Conservation (phyloP, 2,329 filamentous ascomycete species). For the Colletotrichum navitas region DNA sequence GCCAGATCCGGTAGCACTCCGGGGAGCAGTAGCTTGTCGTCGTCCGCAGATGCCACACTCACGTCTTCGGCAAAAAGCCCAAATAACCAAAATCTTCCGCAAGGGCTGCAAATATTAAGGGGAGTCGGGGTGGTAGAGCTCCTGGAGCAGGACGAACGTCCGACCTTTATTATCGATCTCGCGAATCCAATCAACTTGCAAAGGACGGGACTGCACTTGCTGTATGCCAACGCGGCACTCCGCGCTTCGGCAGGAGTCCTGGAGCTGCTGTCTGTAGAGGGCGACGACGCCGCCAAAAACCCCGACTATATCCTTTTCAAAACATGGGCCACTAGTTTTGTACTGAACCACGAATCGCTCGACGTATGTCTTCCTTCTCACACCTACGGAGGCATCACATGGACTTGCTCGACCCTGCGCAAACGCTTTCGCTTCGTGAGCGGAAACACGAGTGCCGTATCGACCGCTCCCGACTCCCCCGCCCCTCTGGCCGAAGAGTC, state of each 20-base stretch:
- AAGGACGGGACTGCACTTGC: slow-evolving; percentile 67
- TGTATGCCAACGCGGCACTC: slow-evolving; percentile 78
- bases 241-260: slow-evolving; percentile 68
- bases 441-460: slow-evolving; percentile 59
- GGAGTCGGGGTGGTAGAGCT: slow-evolving; percentile 78
- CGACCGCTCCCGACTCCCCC: slow-evolving; percentile 54
- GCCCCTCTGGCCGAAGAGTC: slow-evolving; percentile 54
- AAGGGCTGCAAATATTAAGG: slow-evolving; percentile 69
- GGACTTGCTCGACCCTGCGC: slow-evolving; percentile 78
- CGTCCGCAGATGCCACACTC: slow-evolving; percentile 57
- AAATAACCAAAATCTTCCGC: slow-evolving; percentile 61
- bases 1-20: slow-evolving; percentile 64
- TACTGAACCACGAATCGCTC: slow-evolving; percentile 64
- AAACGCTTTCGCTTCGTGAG: slow-evolving; percentile 77
- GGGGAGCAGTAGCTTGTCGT: slow-evolving; percentile 64
- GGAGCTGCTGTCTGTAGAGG: slow-evolving; percentile 67
- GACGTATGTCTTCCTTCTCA: slow-evolving; percentile 68
- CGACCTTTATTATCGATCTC: slow-evolving; percentile 81
- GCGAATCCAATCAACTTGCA: slow-evolving; percentile 67
- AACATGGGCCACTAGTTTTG: slow-evolving; percentile 72
- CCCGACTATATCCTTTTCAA: slow-evolving; percentile 74
- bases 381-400: slow-evolving; percentile 73
- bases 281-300: slow-evolving; percentile 56
- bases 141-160: slow-evolving; percentile 80
- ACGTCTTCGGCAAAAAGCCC: slow-evolving; percentile 54